Conservation (phyloP, 306 rosid genomes). For the Gastrolobium villosum region DNA sequence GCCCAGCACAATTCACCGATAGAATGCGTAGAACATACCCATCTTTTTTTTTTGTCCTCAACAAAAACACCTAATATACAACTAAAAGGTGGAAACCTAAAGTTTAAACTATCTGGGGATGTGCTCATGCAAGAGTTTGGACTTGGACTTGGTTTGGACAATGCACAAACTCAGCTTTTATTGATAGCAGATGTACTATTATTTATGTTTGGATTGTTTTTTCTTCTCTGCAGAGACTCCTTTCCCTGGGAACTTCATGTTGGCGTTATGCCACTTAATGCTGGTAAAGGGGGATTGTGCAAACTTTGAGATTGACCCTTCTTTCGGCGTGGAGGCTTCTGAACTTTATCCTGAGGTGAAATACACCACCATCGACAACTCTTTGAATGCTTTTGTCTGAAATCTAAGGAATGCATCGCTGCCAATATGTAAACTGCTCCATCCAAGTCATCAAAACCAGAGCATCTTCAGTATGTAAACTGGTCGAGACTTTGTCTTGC, state of each 20-base stretch:
- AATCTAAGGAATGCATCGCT: neutral
- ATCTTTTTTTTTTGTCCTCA: neutral
- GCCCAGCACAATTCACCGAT: too few species aligned
- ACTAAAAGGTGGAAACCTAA: too few species aligned
- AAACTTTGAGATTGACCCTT: conserved; percentile 31
- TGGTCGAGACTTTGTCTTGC: too few species aligned
- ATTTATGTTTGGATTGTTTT: neutral
- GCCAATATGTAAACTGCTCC: neutral
- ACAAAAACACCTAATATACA: neutral
- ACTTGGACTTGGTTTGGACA: neutral
- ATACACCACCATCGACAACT: conserved; percentile 40
- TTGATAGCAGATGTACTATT: neutral
- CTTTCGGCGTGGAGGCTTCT: conserved; percentile 41
- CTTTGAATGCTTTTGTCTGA: conserved; percentile 43
- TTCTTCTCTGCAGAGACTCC: conserved; percentile 40
- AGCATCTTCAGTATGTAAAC: too few species aligned
- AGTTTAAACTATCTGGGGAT: too few species aligned
- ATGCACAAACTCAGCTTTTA: neutral
- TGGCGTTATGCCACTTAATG: conserved; percentile 18
- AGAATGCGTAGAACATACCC: neutral
- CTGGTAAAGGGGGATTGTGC: conserved; percentile 32
- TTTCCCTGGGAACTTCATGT: neutral
- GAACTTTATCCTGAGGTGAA: conserved; percentile 47
- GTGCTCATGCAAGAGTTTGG: too few species aligned
- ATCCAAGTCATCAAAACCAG: too few species aligned